phyloP scores from a whole-genome alignment of 768 basidiomycete species.

The Rhizopogon sp. region DNA sequence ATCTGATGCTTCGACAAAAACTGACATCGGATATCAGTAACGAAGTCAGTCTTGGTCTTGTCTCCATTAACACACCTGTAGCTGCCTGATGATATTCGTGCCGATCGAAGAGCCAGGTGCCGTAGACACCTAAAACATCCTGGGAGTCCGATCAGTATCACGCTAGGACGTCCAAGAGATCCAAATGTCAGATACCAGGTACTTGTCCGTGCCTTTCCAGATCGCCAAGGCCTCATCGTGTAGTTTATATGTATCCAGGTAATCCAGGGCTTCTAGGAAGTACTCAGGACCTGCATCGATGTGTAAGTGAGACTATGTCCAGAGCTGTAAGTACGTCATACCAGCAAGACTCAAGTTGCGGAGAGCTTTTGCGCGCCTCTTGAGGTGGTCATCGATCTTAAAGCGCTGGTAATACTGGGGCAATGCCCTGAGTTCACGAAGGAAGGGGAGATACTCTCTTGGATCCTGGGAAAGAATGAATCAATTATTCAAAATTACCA shows the following conservation, averaged over 20 bases:
- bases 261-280: slow-evolving; percentile 77
- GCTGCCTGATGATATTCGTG: slow-evolving; percentile 84
- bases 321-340: slow-evolving; percentile 17
- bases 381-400: slow-evolving; percentile 89
- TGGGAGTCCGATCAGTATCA: slow-evolving; percentile 24
- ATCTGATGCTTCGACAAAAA: slow-evolving; percentile 65
- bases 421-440: slow-evolving; percentile 74
- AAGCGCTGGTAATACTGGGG: slow-evolving; percentile 83
- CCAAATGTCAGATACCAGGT: slow-evolving; percentile 41
- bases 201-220: slow-evolving; percentile 63
- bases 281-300: slow-evolving; percentile 47
- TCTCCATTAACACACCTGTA: slow-evolving; percentile 43
- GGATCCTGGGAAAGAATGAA: slow-evolving; percentile 66
- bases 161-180: background rate
- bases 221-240: slow-evolving; percentile 70
- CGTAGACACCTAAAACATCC: slow-evolving; percentile 71
- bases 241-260: slow-evolving; percentile 74
- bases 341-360: slow-evolving; percentile 72
- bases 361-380: slow-evolving; percentile 70
- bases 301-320: slow-evolving; percentile 4
- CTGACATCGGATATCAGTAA: slow-evolving; percentile 32
- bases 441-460: slow-evolving; percentile 94
- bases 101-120: slow-evolving; percentile 82
- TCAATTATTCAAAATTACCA: background rate
- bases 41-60: background rate